Percentiles rank a stretch among this genome's conserved stretches.
These are phyloP conservation scores for Moniliophthora roreri DNA, from an alignment of 1,284 basidiomycete species.

Conservation along the genomic window DNA sequence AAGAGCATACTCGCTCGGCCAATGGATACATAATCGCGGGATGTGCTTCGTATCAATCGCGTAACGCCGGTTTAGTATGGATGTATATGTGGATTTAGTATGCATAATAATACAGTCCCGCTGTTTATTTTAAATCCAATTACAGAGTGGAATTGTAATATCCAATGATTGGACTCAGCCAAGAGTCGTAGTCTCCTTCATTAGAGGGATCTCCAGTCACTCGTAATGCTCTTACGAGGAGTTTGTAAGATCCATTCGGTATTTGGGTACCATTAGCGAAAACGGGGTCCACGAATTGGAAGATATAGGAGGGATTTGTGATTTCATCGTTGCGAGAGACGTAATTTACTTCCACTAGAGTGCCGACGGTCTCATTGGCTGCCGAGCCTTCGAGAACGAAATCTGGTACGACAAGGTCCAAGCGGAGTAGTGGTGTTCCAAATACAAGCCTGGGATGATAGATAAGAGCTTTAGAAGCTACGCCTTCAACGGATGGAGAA, in stretches of 20 bases:
- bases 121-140: too few species aligned
- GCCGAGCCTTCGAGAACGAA: conserved; percentile 22
- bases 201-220: conserved; percentile 54
- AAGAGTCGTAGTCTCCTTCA: conserved; percentile 62
- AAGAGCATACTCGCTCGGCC: too few species aligned
- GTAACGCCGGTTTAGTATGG: too few species aligned
- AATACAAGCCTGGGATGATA: conserved; percentile 41
- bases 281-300: conserved; percentile 34
- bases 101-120: too few species aligned
- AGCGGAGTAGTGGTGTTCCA: conserved; percentile 49
- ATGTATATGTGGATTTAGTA: too few species aligned
- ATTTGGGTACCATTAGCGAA: conserved; percentile 62
- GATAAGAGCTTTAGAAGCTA: background rate
- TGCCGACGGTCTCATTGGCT: conserved; percentile 38
- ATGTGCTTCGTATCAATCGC: too few species aligned
- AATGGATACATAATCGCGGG: too few species aligned
- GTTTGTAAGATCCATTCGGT: conserved; percentile 57
- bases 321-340: conserved; percentile 32
- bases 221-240: conserved; percentile 59
- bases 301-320: conserved; percentile 12
- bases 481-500: background rate
- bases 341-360: conserved; percentile 35
- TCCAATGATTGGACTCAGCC: conserved; percentile 39
- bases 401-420: conserved; percentile 36
- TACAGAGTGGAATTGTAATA: conserved; percentile 20